Base-by-base conservation (phyloP, 345 rosid genomes). In the Euclidium syriacum region DNA sequence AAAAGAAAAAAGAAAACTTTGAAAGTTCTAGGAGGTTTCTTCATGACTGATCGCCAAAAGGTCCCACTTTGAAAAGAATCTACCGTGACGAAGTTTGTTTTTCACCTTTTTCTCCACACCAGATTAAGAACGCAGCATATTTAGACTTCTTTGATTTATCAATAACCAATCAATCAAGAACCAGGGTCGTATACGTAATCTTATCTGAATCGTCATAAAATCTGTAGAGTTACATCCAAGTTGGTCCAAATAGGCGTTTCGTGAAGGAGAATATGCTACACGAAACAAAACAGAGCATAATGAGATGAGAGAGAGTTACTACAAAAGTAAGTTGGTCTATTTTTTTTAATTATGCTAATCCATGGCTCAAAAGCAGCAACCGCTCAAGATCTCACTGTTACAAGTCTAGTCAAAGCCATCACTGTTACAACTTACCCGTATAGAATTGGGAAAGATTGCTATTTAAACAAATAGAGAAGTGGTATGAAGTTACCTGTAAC, bases 381-480 rank as follows among this genome's bases (percentile, higher is more conserved):
- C 0, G 49, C 41, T 52, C 54, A 59, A 69, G 67, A 25, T 43
- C 67, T 62, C 36, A 9, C 50, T 15, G 3, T 64, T 6, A 19
- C 11, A 19, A 64, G 32, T 27, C 60, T 58, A 58, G 66, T 58
- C 23, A 58, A 51, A 68, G 60, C 2, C 60, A 53, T 4, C 72
- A 10, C 23, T 23, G 52, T 64, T 79, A 47, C 87, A n/a, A n/a
- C 84, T 6, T 79, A 60, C 17, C 83, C 80, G 4, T 79, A 79
- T 51, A 80, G 86, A 14, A 60, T 50, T 0, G 39, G 58, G 0
- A 53, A 55, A 17, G 78, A 44, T 18, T 77, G 83, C 27, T 68
- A 59, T 64, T 34, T 35, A 9, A 15, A 57, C 25, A 9, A 12
- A 10, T n/a, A n/a, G 23, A 57, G 18, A 12, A 6, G 10, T 30